Evolutionary conservation across 139 green algal species (phyloP).

Genomic region (Coelastrella sp.): DNA sequence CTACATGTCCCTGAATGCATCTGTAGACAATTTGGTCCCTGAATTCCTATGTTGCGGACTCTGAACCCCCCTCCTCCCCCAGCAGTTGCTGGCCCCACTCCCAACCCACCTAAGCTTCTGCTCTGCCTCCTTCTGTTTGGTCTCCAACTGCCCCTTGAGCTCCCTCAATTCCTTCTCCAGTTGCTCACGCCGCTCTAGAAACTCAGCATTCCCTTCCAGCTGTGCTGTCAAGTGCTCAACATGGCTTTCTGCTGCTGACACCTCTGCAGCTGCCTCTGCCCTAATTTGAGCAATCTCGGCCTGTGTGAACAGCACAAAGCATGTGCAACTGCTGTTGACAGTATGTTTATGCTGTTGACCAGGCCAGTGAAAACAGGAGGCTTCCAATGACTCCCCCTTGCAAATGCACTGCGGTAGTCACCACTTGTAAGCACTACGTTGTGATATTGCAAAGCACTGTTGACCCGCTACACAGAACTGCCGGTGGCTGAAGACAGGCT

Average conservation of each 20-base stretch:
- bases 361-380: no score
- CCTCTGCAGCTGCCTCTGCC: constrained; percentile 34
- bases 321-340: no score
- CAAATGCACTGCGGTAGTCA: no score
- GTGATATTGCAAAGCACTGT: no score
- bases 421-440: no score
- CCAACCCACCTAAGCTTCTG: constrained; percentile 59
- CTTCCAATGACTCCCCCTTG: no score
- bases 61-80: no score
- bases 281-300: constrained; percentile 22
- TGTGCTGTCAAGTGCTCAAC: neutral
- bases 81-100: neutral
- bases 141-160: constrained; percentile 45
- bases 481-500: neutral
- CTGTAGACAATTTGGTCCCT: no score
- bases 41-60: no score
- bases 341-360: no score
- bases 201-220: constrained; percentile 57
- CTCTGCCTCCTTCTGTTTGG: constrained; percentile 57
- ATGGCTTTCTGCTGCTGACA: neutral
- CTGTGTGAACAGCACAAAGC: neutral
- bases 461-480: no score
- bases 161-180: constrained; percentile 65
- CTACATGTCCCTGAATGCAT: no score
- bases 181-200: constrained; percentile 69